These are phyloP conservation scores for Obba rivulosa DNA, from an alignment of 768 basidiomycete genomes.

Conservation along the genomic window DNA sequence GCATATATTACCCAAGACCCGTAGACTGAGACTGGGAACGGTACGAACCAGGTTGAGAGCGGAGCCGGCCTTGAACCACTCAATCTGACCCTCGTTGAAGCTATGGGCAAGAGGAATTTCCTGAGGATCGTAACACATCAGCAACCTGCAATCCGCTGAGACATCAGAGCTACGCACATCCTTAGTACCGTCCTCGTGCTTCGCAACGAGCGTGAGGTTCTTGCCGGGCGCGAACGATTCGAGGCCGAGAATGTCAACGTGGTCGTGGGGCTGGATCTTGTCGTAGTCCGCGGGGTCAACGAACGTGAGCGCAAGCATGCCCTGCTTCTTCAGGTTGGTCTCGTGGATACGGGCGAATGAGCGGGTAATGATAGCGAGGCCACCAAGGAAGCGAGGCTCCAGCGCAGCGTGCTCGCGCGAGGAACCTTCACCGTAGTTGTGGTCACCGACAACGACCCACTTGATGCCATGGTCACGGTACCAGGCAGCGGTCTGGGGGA, in stretches of 20 bases:
- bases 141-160: neutral
- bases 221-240: constrained; percentile 88
- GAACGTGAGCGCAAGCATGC: constrained; percentile 96
- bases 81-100: constrained; percentile 96
- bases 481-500: constrained; percentile 79
- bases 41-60: constrained; percentile 83
- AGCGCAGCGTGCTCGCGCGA: constrained; percentile 98
- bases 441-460: constrained; percentile 97
- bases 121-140: constrained; percentile 25
- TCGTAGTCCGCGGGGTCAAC: constrained; percentile 92
- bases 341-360: constrained; percentile 98
- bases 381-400: constrained; percentile 92
- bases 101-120: constrained; percentile 82
- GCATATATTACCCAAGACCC: neutral
- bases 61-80: constrained; percentile 98
- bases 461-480: constrained; percentile 89
- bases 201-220: constrained; percentile 76
- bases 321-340: constrained; percentile 99
- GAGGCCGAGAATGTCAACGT: constrained; percentile 84
- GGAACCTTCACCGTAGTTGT: constrained; percentile 97
- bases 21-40: neutral
- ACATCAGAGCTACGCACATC: constrained; percentile 39
- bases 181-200: constrained; percentile 76
- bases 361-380: constrained; percentile 91
- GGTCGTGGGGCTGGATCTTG: constrained; percentile 82